Conservation (phyloP, 1,284 basidiomycete genomes). For the Polyporus tsugae region DNA sequence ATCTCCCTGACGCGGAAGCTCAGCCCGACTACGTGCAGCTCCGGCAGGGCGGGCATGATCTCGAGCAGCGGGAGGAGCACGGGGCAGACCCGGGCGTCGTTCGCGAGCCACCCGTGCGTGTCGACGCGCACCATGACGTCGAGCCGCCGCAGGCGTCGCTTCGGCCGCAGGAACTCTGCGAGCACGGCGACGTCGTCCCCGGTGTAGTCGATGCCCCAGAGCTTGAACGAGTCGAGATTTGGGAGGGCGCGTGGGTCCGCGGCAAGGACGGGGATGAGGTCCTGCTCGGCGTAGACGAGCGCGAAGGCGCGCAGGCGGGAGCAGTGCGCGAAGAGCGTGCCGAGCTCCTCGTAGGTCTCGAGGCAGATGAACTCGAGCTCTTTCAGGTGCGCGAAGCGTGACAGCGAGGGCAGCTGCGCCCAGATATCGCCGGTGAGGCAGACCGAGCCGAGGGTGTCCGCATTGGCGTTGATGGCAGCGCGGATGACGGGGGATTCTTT, state of each 20-base stretch:
- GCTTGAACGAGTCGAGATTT: slow-evolving; percentile 4
- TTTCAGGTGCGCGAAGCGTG: background rate
- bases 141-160: background rate
- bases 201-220: background rate
- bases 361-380: background rate
- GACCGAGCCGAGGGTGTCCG: background rate
- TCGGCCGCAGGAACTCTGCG: background rate
- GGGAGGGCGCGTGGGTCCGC: slow-evolving; percentile 2
- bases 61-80: background rate
- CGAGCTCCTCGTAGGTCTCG: background rate
- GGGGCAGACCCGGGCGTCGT: background rate
- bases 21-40: slow-evolving; percentile 1
- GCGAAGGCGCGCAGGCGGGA: background rate
- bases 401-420: background rate
- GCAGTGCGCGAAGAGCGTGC: background rate
- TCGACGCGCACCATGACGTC: slow-evolving; percentile 3
- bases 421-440: background rate
- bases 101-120: background rate
- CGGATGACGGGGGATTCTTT: background rate
- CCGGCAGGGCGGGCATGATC: background rate
- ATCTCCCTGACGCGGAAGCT: background rate
- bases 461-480: background rate
- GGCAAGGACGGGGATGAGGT: background rate
- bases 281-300: background rate
- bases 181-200: background rate